Evolutionary conservation across 2,329 filamentous ascomycete species (phyloP).

Genomic region (Chaetothyriales sp.): DNA sequence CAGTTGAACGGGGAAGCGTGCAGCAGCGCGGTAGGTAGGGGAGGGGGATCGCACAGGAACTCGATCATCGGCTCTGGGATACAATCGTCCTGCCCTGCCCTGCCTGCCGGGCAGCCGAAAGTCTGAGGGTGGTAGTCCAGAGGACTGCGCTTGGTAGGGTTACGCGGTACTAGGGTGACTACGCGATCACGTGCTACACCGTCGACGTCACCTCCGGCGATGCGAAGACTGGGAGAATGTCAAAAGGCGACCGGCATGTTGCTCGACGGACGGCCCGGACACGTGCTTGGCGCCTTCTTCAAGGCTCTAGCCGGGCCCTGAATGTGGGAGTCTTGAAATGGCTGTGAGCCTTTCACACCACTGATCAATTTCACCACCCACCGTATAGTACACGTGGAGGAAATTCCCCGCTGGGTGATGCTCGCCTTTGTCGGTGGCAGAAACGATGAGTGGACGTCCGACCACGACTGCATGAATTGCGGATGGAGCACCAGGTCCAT

Average conservation of each 20-base stretch:
- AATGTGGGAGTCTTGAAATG: neutral
- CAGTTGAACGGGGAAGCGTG: too few species aligned
- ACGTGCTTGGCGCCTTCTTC: neutral
- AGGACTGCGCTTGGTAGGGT: neutral
- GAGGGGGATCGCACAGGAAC: neutral
- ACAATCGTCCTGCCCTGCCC: neutral
- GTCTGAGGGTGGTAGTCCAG: neutral
- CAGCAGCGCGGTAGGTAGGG: too few species aligned
- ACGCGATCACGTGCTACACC: neutral
- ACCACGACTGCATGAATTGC: neutral
- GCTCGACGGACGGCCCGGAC: neutral
- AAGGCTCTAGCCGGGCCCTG: neutral
- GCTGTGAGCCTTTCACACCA: neutral
- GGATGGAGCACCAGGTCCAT: too few species aligned
- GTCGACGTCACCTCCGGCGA: neutral
- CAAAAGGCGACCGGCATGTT: neutral
- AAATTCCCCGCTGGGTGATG: neutral
- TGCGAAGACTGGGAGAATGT: neutral
- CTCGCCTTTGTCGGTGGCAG: neutral
- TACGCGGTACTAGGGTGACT: neutral
- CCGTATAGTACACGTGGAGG: neutral
- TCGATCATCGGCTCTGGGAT: neutral
- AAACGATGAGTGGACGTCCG: neutral
- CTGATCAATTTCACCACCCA: neutral
- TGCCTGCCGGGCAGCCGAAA: neutral